These are phyloP conservation scores for Boletus semigastroideus DNA, from an alignment of 1,284 basidiomycete genomes.

Conservation along the genomic window DNA sequence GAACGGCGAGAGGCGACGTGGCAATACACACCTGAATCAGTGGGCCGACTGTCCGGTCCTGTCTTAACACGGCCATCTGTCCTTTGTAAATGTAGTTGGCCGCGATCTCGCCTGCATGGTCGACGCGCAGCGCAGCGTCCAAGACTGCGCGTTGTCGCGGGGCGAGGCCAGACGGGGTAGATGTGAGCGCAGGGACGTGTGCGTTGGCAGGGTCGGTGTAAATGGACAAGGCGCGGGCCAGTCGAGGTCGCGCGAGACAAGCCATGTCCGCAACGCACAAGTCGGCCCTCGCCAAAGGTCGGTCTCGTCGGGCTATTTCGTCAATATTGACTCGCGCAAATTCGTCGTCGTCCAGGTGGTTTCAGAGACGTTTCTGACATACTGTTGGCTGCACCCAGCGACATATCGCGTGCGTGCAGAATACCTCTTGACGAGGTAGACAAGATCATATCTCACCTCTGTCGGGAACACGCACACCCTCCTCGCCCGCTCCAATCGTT, in stretches of 20 bases:
- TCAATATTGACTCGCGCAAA: background rate
- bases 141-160: conserved; percentile 49
- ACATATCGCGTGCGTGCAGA: conserved; percentile 55
- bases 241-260: conserved; percentile 13
- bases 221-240: conserved; percentile 23
- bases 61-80: conserved; percentile 70
- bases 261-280: conserved; percentile 20
- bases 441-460: conserved; percentile 48
- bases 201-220: conserved; percentile 38
- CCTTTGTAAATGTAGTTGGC: conserved; percentile 93
- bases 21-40: conserved; percentile 68
- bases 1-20: background rate
- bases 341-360: conserved; percentile 37
- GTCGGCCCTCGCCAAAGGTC: conserved; percentile 29
- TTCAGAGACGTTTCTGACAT: conserved; percentile 49
- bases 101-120: conserved; percentile 91
- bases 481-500: conserved; percentile 40
- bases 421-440: conserved; percentile 49
- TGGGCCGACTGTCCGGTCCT: conserved; percentile 58
- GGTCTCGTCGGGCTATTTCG: conserved; percentile 1
- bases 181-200: conserved; percentile 39
- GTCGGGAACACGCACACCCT: conserved; percentile 37
- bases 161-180: conserved; percentile 51
- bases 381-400: conserved; percentile 45
- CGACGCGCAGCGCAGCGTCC: conserved; percentile 74